Evolutionary conservation across 257 asterid genomes (phyloP), one percentile per base, ranked within the genome.

Genomic region (Mitragyna speciosa): DNA sequence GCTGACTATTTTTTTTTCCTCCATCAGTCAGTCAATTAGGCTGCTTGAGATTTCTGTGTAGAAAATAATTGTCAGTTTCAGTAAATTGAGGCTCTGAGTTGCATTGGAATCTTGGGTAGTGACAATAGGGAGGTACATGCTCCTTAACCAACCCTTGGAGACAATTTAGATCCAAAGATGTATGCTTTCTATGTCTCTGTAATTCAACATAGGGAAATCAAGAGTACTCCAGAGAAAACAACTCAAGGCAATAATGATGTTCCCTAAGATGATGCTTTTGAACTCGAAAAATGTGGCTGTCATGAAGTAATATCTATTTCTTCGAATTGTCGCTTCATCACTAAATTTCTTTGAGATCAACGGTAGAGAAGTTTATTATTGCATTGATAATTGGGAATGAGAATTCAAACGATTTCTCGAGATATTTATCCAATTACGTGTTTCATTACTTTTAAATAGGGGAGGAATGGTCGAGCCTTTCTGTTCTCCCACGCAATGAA

Each of bases 401-500:
- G 19, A 6, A 43, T 54, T 36, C 20, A 11, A 33, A 39, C 24
- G 56, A 15, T 56, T 70, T 65, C 78, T 78, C 26, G 30, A 41
- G 68, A 76, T 77, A 39, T 49, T 75, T 31, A 72, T 76, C 48
- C 41, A 22, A 24, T 77, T 36, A 45, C 45, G 12, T 56, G 7
- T 76, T 74, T 64, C 20, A 2, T 28, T 81, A 78, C 26, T 56
- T 65, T 51, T 82, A 78, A 41, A 24, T 81, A 89, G 97, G 97
- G 97, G 79, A 86, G 89, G 73, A 88, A 89, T 22, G 97, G 97
- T 58, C 78, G 97, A 64, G 97, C 95, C 3, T 91, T 91, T 73
- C 83, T 93, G 61, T 91, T 93, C 87, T 90, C 88, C 4, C 92
- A 86, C 70, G 89, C 83, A 1, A 79, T 45, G 85, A 91, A 91